These are phyloP conservation scores for Scheffersomyces amazonensis DNA, from an alignment of 805 yeast species.

Conservation along the genomic window DNA sequence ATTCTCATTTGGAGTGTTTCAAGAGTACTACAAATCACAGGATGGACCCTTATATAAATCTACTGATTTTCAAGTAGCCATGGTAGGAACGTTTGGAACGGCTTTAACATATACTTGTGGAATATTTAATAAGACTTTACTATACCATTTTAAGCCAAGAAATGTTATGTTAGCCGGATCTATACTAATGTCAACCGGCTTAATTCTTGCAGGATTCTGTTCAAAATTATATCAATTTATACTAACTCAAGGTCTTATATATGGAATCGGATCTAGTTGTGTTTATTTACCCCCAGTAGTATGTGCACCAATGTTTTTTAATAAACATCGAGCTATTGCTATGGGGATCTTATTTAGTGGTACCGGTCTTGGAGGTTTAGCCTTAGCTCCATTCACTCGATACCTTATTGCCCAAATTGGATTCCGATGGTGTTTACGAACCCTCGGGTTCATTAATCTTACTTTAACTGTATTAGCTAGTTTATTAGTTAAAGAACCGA, in stretches of 20 bases:
- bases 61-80: constrained; percentile 23
- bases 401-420: constrained; percentile 22
- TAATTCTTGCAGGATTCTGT: constrained; percentile 23
- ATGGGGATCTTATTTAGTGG: constrained; percentile 34
- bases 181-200: constrained; percentile 20
- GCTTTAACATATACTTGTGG: constrained; percentile 26
- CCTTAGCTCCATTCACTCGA: constrained; percentile 24
- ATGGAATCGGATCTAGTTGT: constrained; percentile 31
- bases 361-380: constrained; percentile 34
- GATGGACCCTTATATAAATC: constrained; percentile 23
- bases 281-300: constrained; percentile 31
- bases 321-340: constrained; percentile 28
- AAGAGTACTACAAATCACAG: constrained; percentile 26
- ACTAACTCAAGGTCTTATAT: constrained; percentile 29
- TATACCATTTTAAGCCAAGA: constrained; percentile 14
- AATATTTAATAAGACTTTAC: constrained; percentile 19
- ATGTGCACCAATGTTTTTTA: constrained; percentile 29
- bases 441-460: constrained; percentile 24
- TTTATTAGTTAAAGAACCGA: constrained; percentile 12
- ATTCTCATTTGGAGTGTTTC: constrained; percentile 36
- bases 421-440: constrained; percentile 33
- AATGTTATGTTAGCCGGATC: constrained; percentile 24
- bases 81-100: constrained; percentile 31
- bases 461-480: constrained; percentile 10
- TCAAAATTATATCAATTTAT: constrained; percentile 20